These are phyloP conservation scores for Venturia carpophila DNA, from an alignment of 2,329 filamentous ascomycete genomes.

Conservation along the genomic window DNA sequence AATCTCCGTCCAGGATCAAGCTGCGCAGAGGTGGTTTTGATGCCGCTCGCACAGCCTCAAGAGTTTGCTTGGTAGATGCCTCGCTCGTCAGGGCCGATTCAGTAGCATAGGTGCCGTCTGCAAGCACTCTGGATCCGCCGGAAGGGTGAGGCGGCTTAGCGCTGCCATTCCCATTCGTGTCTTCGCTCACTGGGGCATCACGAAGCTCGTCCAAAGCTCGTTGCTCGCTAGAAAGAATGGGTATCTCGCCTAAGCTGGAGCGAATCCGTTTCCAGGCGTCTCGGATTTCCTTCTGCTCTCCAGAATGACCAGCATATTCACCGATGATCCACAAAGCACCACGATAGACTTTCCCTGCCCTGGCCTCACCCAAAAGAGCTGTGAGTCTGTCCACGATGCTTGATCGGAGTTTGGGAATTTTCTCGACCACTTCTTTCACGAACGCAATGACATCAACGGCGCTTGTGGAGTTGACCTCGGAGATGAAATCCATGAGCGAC, in stretches of 20 bases:
- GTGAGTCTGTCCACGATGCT: conserved; percentile 86
- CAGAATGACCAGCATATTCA: conserved; percentile 62
- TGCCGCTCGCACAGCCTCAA: conserved; percentile 94
- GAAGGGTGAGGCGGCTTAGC: conserved; percentile 67
- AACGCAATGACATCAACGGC: conserved; percentile 98
- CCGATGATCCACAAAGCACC: conserved; percentile 97
- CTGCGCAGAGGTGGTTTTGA: conserved; percentile 93
- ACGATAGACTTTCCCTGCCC: conserved; percentile 93
- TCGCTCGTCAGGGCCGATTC: conserved; percentile 93
- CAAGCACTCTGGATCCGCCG: conserved; percentile 83
- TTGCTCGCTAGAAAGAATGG: conserved; percentile 91
- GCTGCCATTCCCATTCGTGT: conserved; percentile 57
- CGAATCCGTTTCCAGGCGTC: conserved; percentile 96
- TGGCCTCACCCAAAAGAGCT: conserved; percentile 82
- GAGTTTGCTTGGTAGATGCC: conserved; percentile 77
- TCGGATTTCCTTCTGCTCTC: conserved; percentile 87
- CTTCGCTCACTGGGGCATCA: conserved; percentile 62
- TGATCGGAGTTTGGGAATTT: conserved; percentile 81
- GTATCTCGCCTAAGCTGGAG: conserved; percentile 89
- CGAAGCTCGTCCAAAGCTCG: conserved; percentile 73
- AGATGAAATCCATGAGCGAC: conserved; percentile 94
- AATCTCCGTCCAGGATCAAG: conserved; percentile 72
- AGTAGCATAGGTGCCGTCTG: conserved; percentile 95
- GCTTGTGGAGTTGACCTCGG: conserved; percentile 78
- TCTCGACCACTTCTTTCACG: conserved; percentile 97